Conservation (phyloP, 805 yeast species). For the Wickerhamomyces sydowiorum region DNA sequence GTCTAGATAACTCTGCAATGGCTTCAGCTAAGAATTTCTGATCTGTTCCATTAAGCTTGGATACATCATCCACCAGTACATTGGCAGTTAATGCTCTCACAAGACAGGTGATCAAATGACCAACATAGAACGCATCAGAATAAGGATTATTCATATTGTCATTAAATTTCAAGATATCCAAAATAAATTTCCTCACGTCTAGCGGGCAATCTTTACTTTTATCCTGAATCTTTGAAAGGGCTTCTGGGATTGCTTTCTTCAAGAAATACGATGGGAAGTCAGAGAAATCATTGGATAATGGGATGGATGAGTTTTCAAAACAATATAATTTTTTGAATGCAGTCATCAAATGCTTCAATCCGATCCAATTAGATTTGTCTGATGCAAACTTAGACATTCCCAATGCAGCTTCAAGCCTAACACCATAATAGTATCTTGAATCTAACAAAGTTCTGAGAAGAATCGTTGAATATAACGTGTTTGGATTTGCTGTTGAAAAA, state of each 20-base stretch:
- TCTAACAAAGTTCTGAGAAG: slow-evolving; percentile 80
- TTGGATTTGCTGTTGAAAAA: slow-evolving; percentile 60
- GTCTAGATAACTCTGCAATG: slow-evolving; percentile 64
- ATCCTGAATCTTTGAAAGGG: slow-evolving; percentile 57
- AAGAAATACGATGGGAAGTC: slow-evolving; percentile 65
- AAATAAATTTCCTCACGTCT: slow-evolving; percentile 53
- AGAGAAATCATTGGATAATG: slow-evolving; percentile 75
- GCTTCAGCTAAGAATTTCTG: slow-evolving; percentile 39
- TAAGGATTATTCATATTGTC: slow-evolving; percentile 78
- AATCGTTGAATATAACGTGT: slow-evolving; percentile 64
- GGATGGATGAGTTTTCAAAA: slow-evolving; percentile 59
- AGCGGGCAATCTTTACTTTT: slow-evolving; percentile 57
- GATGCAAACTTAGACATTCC: slow-evolving; percentile 69
- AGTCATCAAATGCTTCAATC: slow-evolving; percentile 63
- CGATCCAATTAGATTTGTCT: slow-evolving; percentile 58
- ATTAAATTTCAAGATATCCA: slow-evolving; percentile 73
- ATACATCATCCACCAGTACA: slow-evolving; percentile 9
- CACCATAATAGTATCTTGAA: slow-evolving; percentile 78
- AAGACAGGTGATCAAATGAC: slow-evolving; percentile 50
- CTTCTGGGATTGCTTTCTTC: slow-evolving; percentile 60
- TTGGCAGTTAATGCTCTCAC: slow-evolving; percentile 33
- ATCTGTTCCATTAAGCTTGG: slow-evolving; percentile 21
- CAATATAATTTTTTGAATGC: slow-evolving; percentile 71
- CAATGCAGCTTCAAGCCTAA: slow-evolving; percentile 79
- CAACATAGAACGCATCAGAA: slow-evolving; percentile 65